Percentiles rank a stretch among this genome's conserved stretches.
These are phyloP conservation scores for Kluyveromyces nonfermentans DNA, from an alignment of 805 yeast genomes.

Conservation along the genomic window DNA sequence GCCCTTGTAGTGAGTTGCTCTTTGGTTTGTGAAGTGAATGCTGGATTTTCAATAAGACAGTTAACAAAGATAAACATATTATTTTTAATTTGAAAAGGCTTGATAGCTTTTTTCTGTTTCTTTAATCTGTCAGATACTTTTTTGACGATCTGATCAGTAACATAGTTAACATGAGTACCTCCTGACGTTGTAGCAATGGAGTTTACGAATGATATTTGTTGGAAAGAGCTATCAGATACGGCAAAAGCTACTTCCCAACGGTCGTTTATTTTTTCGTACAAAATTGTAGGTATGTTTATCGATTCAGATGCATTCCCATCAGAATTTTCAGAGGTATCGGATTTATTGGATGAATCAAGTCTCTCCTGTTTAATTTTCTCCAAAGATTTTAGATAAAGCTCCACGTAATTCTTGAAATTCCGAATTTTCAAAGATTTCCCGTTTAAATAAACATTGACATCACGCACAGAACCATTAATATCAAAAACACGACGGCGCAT, in stretches of 20 bases:
- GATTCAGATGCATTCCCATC: slow-evolving; percentile 27
- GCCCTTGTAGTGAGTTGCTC: slow-evolving; percentile 89
- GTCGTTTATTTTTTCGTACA: slow-evolving; percentile 72
- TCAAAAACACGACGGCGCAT: slow-evolving; percentile 91
- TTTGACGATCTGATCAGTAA: slow-evolving; percentile 74
- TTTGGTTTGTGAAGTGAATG: slow-evolving; percentile 95
- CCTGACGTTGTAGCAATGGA: slow-evolving; percentile 97
- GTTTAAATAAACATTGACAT: slow-evolving; percentile 68
- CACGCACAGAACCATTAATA: slow-evolving; percentile 86
- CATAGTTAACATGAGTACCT: slow-evolving; percentile 87
- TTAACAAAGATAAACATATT: slow-evolving; percentile 87
- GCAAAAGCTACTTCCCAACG: slow-evolving; percentile 97
- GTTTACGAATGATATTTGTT: slow-evolving; percentile 93
- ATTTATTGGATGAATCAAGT: slow-evolving; percentile 17
- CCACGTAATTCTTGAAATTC: slow-evolving; percentile 80
- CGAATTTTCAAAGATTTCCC: slow-evolving; percentile 60
- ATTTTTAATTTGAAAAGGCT: slow-evolving; percentile 81
- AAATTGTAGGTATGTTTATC: slow-evolving; percentile 44
- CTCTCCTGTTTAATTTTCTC: slow-evolving; percentile 30
- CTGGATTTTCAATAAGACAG: slow-evolving; percentile 91
- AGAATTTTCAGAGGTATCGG: slow-evolving; percentile 29
- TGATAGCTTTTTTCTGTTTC: slow-evolving; percentile 56
- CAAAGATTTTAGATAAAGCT: slow-evolving; percentile 75
- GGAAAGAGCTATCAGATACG: slow-evolving; percentile 79
- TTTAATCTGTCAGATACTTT: slow-evolving; percentile 67